phyloP scores from a whole-genome alignment of 140 eudicot species.

The Cichorium intybus region DNA sequence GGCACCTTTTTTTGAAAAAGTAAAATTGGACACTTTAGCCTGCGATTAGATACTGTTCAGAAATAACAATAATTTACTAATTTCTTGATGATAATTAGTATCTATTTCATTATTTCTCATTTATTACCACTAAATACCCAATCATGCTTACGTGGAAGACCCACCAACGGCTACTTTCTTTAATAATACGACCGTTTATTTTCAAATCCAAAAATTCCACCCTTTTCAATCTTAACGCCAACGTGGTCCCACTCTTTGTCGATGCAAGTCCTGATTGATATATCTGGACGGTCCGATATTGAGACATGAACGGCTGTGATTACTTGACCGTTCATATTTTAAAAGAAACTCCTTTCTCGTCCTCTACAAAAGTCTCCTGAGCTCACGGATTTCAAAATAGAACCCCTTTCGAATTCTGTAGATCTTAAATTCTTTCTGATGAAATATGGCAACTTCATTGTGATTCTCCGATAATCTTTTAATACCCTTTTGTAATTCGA shows the following conservation, averaged over 20 bases:
- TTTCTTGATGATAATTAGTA: neutral
- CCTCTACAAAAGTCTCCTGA: constrained; percentile 21
- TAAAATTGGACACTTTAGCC: constrained; percentile 26
- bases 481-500: neutral
- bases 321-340: constrained; percentile 45
- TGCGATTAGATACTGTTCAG: constrained; percentile 11
- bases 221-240: constrained; percentile 25
- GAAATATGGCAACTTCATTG: constrained; percentile 5
- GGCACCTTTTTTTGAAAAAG: constrained; percentile 1
- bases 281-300: constrained; percentile 26
- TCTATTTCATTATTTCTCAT: constrained; percentile 17
- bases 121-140: constrained; percentile 35
- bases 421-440: neutral
- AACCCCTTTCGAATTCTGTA: neutral
- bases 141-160: constrained; percentile 37
- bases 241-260: constrained; percentile 14
- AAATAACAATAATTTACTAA: constrained; percentile 3
- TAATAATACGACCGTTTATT: constrained; percentile 33
- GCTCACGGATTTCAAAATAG: constrained; percentile 11
- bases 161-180: constrained; percentile 31
- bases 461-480: neutral
- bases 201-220: constrained; percentile 26
- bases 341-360: constrained; percentile 7
- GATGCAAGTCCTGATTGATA: constrained; percentile 8
- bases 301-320: constrained; percentile 29